Conservation (phyloP, 805 yeast genomes). For the Candida nonsorbophila region DNA sequence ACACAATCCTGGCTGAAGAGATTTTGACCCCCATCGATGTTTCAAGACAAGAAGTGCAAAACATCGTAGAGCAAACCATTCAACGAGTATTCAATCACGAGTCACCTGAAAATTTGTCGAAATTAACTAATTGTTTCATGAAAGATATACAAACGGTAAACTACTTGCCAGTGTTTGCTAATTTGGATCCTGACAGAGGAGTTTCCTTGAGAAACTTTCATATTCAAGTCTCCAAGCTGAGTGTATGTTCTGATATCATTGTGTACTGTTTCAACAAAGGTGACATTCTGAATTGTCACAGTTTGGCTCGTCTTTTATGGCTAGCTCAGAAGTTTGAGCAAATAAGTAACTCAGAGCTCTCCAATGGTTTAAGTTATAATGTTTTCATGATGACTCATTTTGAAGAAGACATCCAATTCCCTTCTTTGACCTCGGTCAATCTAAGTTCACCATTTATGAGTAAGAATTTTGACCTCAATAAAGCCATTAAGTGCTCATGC, state of each 20-base stretch:
- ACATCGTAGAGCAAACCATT: conserved; percentile 12
- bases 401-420: conserved; percentile 1
- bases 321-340: conserved; percentile 29
- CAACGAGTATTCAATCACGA: conserved; percentile 10
- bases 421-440: too few relatives aligned
- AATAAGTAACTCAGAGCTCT: conserved; percentile 1
- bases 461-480: conserved; percentile 7
- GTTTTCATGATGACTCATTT: conserved; percentile 8
- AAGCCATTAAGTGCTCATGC: conserved; percentile 6
- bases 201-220: conserved; percentile 80
- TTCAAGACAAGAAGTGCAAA: conserved; percentile 28
- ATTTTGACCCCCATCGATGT: conserved; percentile 46
- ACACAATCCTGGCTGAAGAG: conserved; percentile 51
- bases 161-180: conserved; percentile 48
- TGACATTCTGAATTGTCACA: conserved; percentile 5
- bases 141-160: conserved; percentile 40
- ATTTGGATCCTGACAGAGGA: conserved; percentile 66
- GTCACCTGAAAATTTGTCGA: conserved; percentile 13
- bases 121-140: conserved; percentile 18
- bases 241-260: conserved; percentile 67
- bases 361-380: conserved; percentile 5
- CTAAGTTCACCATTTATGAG: conserved; percentile 4
- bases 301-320: conserved; percentile 29
- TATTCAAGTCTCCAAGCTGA: conserved; percentile 77
- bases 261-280: conserved; percentile 57